A percentile compares a stretch with the other conserved stretches of the same genome.
Evolutionary conservation across 148 eudicot species (phyloP).

Genomic region (Fagopyrum homotropicum): DNA sequence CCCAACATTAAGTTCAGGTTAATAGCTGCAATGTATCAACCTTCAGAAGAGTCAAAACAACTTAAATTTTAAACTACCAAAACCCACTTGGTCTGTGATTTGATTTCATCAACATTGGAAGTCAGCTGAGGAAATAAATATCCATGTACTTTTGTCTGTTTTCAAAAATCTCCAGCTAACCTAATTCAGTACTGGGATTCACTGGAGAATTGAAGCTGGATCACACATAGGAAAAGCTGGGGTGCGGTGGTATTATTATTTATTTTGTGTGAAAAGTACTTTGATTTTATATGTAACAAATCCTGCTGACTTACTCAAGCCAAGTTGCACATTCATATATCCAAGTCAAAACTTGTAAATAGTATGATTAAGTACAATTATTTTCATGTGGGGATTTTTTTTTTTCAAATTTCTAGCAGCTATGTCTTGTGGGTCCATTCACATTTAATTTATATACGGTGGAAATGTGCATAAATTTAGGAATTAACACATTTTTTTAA

Average conservation of each 20-base stretch:
- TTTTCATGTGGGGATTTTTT: background rate
- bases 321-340: background rate
- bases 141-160: no score
- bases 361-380: conserved; percentile 6
- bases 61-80: background rate
- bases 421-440: conserved; percentile 2
- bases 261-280: background rate
- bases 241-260: background rate
- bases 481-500: background rate
- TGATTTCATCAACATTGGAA: background rate
- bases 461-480: background rate
- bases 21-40: background rate
- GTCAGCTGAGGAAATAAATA: background rate
- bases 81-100: no score
- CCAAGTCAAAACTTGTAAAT: conserved; percentile 10
- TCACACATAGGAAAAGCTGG: background rate
- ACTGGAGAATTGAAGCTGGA: background rate
- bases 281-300: background rate
- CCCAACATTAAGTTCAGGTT: background rate
- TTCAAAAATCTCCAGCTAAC: conserved; percentile 5
- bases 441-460: background rate
- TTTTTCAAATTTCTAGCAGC: background rate
- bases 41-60: background rate
- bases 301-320: background rate
- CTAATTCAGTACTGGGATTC: background rate